Evolutionary conservation across 1,284 basidiomycete species (phyloP).

Genomic region (Irpex sp.): DNA sequence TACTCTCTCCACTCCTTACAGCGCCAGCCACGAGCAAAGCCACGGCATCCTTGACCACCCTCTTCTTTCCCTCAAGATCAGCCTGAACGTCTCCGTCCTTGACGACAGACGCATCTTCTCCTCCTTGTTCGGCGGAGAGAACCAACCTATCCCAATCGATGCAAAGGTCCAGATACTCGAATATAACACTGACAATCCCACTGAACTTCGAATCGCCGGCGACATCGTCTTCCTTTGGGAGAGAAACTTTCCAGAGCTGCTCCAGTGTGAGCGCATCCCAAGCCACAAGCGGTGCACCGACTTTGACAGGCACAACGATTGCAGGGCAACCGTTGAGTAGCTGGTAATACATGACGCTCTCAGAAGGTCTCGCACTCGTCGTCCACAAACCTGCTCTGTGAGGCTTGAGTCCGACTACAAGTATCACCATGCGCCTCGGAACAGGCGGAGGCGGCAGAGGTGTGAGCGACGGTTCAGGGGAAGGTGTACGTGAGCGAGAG

Average conservation of each 20-base stretch:
- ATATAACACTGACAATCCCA: constrained; percentile 50
- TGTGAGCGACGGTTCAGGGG: constrained; percentile 44
- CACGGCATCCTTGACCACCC: constrained; percentile 43
- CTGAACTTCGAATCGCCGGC: constrained; percentile 34
- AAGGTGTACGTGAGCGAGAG: constrained; percentile 45
- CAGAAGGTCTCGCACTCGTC: constrained; percentile 51
- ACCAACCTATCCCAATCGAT: constrained; percentile 55
- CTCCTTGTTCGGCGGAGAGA: constrained; percentile 22
- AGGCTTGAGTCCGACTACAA: constrained; percentile 56
- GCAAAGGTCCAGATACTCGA: constrained; percentile 58
- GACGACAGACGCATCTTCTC: constrained; percentile 13
- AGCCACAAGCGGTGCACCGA: constrained; percentile 56
- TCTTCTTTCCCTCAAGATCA: constrained; percentile 30
- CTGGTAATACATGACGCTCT: constrained; percentile 61
- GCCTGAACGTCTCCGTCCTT: constrained; percentile 20
- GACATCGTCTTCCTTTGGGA: constrained; percentile 34
- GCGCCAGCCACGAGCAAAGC: constrained; percentile 50
- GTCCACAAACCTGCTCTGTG: constrained; percentile 54
- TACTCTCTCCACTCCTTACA: constrained; percentile 48
- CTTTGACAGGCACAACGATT: constrained; percentile 53
- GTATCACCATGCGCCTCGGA: constrained; percentile 52
- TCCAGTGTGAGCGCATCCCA: constrained; percentile 61
- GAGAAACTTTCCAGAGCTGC: constrained; percentile 48
- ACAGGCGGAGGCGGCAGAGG: constrained; percentile 37
- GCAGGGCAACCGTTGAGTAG: constrained; percentile 60